Evolutionary conservation across 2,329 filamentous ascomycete species (phyloP), one percentile per base, ranked within the genome.

Genomic region (Penicillium sp.): DNA sequence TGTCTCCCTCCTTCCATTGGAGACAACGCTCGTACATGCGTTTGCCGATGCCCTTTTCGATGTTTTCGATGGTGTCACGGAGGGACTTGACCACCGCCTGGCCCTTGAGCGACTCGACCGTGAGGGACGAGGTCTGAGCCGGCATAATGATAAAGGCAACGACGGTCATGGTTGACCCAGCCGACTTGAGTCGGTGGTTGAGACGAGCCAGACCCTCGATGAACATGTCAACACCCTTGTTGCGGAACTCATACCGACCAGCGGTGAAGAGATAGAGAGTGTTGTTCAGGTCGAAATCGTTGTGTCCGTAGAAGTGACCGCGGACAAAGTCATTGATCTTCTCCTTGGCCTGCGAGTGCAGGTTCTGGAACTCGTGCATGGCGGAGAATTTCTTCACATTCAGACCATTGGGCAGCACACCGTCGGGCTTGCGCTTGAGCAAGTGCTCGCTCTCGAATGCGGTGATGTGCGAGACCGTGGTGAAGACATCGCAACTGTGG

Each of bases 201-300:
- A 98, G 76, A 38, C 93, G 88, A 25, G 93, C 93, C 55, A 98
- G 77, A 3, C 91, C 93, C 73, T 98, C 93, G 60, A 98, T 95
- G 72, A 97, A 98, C 93, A 98, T 97, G 72, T 98, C 93, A 8
- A 96, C 92, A 66, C 93, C 93, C 75, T 98, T 98, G 68, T 98
- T 98, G 57, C 93, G 81, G 79, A 92, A 98, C 72, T 98, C 93
- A 66, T 98, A 98, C 55, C 93, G 87, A 52, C 93, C 93, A 6
- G 93, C 88, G 3, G 91, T 98, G 78, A 98, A 98, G 74, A 97
- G 87, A 74, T 96, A 98, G 31, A 98, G 81, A 0, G 93, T 98
- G 72, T 97, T 95, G 53, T 97, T 91, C 12, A 90, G 84, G 54
- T 96, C 89, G 60, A 97, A 97, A 67, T 98, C 91, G 69, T 95